Evolutionary conservation across 345 rosid genomes (phyloP).

Genomic region (Mangifera indica): DNA sequence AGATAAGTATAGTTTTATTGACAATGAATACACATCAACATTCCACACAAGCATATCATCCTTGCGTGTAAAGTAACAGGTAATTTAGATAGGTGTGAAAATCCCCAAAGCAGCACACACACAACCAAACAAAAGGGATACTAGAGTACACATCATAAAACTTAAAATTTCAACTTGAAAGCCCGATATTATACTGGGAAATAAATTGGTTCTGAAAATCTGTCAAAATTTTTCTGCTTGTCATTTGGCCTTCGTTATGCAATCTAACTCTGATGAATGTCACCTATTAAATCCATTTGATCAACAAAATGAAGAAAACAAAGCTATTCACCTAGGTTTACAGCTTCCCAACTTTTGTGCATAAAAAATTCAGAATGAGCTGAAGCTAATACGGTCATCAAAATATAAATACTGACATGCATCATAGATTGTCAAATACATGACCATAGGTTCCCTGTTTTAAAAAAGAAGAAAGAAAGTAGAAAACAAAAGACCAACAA

Average conservation of each 20-base stretch:
- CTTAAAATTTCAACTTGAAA: neutral
- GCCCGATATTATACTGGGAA: too few species aligned
- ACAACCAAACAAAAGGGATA: neutral
- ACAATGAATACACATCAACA: too few species aligned
- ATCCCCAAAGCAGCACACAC: constrained; percentile 89
- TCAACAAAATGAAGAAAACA: too few species aligned
- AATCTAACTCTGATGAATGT: too few species aligned
- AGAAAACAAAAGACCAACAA: neutral
- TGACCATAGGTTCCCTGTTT: neutral
- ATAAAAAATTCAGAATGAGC: neutral
- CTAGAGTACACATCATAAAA: neutral
- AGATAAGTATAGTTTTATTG: too few species aligned
- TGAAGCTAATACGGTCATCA: neutral
- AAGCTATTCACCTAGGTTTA: too few species aligned
- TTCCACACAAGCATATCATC: constrained; percentile 5
- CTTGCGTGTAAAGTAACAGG: constrained; percentile 24
- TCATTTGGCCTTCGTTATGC: too few species aligned
- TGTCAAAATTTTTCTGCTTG: too few species aligned
- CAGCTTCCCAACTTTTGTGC: neutral
- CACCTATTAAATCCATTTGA: too few species aligned
- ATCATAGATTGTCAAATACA: neutral
- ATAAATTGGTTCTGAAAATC: too few species aligned
- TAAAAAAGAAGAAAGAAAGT: neutral
- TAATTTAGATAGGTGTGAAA: constrained; percentile 56
- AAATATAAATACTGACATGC: neutral